Conservation (phyloP, 2,329 filamentous ascomycete genomes). For the Arthrobotrys musiformis region DNA sequence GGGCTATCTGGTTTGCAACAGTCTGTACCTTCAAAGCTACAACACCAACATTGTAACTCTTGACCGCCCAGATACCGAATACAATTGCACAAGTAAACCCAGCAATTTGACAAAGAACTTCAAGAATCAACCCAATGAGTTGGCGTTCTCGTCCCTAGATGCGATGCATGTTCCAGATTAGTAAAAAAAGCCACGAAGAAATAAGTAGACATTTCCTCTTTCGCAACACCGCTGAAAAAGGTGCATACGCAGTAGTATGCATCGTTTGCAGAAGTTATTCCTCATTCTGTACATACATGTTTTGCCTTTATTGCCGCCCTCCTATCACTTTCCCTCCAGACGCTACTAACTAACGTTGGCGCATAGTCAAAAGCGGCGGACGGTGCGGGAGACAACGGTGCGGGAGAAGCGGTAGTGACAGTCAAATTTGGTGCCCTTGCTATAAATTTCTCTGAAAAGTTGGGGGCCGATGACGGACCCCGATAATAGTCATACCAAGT, state of each 20-base stretch:
- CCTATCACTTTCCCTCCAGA: slow-evolving; percentile 35
- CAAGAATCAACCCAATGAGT: slow-evolving; percentile 35
- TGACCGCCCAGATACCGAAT: slow-evolving; percentile 53
- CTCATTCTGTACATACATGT: slow-evolving; percentile 28
- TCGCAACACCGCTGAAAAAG: slow-evolving; percentile 11
- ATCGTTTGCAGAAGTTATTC: background rate
- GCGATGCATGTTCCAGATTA: slow-evolving; percentile 13
- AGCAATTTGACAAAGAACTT: slow-evolving; percentile 42
- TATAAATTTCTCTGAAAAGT: slow-evolving; percentile 26
- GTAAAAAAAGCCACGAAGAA: slow-evolving; percentile 1
- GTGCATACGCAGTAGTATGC: slow-evolving; percentile 5
- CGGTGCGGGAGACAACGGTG: slow-evolving; percentile 37
- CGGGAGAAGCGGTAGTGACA: slow-evolving; percentile 16
- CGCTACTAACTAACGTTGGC: slow-evolving; percentile 26
- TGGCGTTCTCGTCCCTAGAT: slow-evolving; percentile 46
- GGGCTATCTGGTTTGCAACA: slow-evolving; percentile 48
- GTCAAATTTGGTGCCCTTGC: slow-evolving; percentile 10
- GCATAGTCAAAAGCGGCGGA: slow-evolving; percentile 45
- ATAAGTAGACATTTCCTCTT: slow-evolving; percentile 1
- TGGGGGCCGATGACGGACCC: slow-evolving; percentile 35
- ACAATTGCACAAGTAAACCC: slow-evolving; percentile 51
- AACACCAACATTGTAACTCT: slow-evolving; percentile 52
- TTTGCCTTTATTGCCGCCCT: slow-evolving; percentile 38
- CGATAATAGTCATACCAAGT: slow-evolving; percentile 53
- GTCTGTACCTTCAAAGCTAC: slow-evolving; percentile 48